Conservation (phyloP, 495 filamentous ascomycete genomes). For the Podospora fimiseda region DNA sequence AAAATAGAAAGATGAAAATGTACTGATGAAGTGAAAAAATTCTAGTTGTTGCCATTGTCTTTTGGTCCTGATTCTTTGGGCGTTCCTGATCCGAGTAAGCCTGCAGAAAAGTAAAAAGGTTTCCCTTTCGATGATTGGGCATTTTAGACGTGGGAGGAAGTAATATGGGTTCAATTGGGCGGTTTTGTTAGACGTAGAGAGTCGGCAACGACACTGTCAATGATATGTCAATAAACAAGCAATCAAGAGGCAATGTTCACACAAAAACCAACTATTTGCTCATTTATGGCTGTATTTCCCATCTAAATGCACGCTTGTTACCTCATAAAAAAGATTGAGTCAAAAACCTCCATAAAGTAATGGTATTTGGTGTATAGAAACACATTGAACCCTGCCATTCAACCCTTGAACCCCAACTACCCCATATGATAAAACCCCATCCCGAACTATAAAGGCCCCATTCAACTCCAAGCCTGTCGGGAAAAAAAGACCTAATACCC, state of each 20-base stretch:
- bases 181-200: no score
- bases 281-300: no score
- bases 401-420: no score
- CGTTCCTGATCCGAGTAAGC: slow-evolving; percentile 6
- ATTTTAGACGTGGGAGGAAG: no score
- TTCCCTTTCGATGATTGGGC: no score
- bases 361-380: slow-evolving; percentile 7
- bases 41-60: slow-evolving; percentile 61
- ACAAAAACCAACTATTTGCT: no score
- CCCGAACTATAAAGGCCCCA: background rate
- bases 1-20: background rate
- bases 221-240: no score
- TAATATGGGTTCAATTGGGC: no score
- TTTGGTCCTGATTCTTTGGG: slow-evolving; percentile 60
- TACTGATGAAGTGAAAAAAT: background rate
- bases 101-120: background rate
- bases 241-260: no score
- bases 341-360: background rate
- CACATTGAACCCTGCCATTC: background rate
- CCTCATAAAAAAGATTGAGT: no score
- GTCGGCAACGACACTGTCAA: no score
- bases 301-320: no score
- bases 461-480: background rate
- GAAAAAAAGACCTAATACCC: slow-evolving; percentile 30
- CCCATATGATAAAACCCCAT: background rate